Evolutionary conservation across 805 yeast genomes (phyloP), one percentile per base, ranked within the genome.

Genomic region (Dipodascopsis tothii): DNA sequence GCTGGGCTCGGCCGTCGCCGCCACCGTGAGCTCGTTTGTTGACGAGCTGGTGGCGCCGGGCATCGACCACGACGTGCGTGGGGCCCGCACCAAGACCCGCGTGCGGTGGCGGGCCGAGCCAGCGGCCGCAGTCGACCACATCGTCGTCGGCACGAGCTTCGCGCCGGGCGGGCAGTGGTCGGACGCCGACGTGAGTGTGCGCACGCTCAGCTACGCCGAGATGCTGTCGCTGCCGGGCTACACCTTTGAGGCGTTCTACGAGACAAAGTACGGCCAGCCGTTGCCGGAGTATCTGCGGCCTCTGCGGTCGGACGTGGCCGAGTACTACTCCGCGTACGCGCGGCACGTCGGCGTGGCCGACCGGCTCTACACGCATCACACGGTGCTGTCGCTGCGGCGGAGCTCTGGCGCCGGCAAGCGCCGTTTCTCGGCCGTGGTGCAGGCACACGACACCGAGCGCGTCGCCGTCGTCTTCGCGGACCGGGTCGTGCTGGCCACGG

Each of bases 121-220:
- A 2, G 43, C 43, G 14, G 17, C 38, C 6, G 43, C 38, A 2
- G 39, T 49, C 2, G 44, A 41, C 2, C 62, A 58, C 43, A 32
- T 53, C 9, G 59, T 62, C 14, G 39, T 58, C 4, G 61, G 63
- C 19, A 49, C 55, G 9, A 39, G 48, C 6, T 37, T 48, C 9
- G 25, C 9, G 4, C 47, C 63, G 0, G 66, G 66, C 4, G 66
- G 66, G 6, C 66, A 62, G 37, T 62, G 66, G 66, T 52, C 60
- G 2, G 42, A 35, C 5, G 32, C 19, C 16, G 52, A 48, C 18
- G 30, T 33, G 25, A 27, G 47, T 48, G 3, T n/a, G n/a, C n/a
- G n/a, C n/a, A n/a, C n/a, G n/a, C 48, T 61, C 27, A 55, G 61
- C 34, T 62, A 62, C 40, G 60, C 60, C 5, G 63, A 60, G 44